Conservation (phyloP, 306 rosid species). For the Lupinus albus region DNA sequence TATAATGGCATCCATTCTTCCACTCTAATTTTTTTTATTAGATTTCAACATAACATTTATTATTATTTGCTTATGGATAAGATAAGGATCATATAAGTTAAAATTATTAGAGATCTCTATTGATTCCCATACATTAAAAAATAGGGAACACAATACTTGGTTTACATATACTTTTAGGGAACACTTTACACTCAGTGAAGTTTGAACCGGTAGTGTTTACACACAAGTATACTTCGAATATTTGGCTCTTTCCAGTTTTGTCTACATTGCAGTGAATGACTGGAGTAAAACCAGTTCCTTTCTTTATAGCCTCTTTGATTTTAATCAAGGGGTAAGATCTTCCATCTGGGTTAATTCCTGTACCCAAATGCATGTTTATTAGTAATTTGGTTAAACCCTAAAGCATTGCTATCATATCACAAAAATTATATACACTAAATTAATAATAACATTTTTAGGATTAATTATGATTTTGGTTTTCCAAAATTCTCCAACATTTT, state of each 20-base stretch:
- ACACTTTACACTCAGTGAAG: slow-evolving; percentile 54
- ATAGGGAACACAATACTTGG: slow-evolving; percentile 55
- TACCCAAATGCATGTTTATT: slow-evolving; percentile 10
- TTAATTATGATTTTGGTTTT: no score
- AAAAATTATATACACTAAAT: neutral
- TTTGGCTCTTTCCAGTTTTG: slow-evolving; percentile 47
- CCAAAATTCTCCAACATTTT: no score
- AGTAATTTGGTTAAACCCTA: neutral
- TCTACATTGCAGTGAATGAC: slow-evolving; percentile 58
- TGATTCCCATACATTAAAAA: slow-evolving; percentile 38
- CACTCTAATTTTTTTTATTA: no score
- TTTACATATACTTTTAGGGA: slow-evolving; percentile 44
- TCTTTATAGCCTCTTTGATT: slow-evolving; percentile 48
- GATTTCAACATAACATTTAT: no score
- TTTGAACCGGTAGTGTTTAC: slow-evolving; percentile 48
- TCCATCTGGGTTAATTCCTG: slow-evolving; percentile 58
- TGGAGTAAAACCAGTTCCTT: slow-evolving; percentile 44
- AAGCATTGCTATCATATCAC: neutral
- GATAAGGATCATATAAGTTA: no score
- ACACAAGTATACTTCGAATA: slow-evolving; percentile 60
- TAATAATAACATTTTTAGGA: neutral
- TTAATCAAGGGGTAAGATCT: slow-evolving; percentile 45
- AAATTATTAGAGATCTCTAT: neutral
- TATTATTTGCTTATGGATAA: no score
- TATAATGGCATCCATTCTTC: no score